Conservation (phyloP, 345 rosid genomes). For the Dovyalis caffra region DNA sequence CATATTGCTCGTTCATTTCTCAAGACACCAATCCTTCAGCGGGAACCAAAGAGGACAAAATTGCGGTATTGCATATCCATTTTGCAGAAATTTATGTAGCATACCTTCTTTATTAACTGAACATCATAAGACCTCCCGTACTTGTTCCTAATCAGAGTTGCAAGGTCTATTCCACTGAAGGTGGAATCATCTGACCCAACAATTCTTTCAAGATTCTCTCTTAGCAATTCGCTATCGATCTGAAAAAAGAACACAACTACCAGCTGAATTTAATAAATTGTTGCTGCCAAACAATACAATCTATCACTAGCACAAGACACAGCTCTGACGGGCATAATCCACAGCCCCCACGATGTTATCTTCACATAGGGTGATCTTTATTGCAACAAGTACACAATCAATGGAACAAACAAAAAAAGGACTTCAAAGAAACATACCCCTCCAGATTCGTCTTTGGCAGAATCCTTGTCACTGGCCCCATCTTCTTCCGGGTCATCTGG, state of each 20-base stretch:
- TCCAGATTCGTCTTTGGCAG: constrained; percentile 27
- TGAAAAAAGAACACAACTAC: constrained; percentile 20
- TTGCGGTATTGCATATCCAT: neutral
- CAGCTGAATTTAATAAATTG: no score
- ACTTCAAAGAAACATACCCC: constrained; percentile 20
- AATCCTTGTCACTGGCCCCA: constrained; percentile 33
- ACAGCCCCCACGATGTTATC: no score
- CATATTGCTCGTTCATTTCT: no score
- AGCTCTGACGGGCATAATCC: no score
- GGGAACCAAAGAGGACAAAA: no score
- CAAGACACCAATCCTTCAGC: no score
- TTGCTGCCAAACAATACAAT: no score
- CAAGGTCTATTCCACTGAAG: constrained; percentile 88
- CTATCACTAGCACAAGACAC: no score
- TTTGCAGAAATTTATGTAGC: constrained; percentile 1
- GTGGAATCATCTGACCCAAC: constrained; percentile 86
- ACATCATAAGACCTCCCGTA: constrained; percentile 96
- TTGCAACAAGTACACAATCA: no score
- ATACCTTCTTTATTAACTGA: constrained; percentile 89
- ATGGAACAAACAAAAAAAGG: neutral
- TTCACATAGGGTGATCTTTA: no score
- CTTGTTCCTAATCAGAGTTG: constrained; percentile 87
- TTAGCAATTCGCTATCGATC: constrained; percentile 53
- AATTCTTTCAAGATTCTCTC: constrained; percentile 86
- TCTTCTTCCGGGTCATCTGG: constrained; percentile 41